Evolutionary conservation across 305 asterid species (phyloP), one percentile per base, ranked within the genome.

Genomic region (Rubia peregrina): DNA sequence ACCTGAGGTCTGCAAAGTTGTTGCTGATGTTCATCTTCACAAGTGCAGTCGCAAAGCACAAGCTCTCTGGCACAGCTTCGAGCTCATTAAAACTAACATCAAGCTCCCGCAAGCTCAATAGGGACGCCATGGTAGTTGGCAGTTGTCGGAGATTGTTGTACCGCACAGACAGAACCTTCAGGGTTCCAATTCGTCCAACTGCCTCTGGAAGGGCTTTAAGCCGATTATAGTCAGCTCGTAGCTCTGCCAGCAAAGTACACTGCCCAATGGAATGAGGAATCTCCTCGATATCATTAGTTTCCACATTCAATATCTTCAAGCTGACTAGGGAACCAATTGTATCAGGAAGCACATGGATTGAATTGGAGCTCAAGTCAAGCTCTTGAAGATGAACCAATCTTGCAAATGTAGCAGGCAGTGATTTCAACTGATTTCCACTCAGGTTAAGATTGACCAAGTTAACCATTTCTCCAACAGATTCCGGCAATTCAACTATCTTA

Each of bases 161-260:
- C 40, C 99, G 88, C 49, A 88, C 88, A 7, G 98, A 77, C 14
- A 94, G 82, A 73, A 89, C 75, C 87, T 94, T 98, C 75, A 94
- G 75, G 16, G 92, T 81, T 70, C 78, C 88, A 26, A 94, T 82
- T 71, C 85, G 69, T 46, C 99, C 99, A 10, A 94, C 88, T 26
- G 99, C 99, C 82, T 94, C 99, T 24, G 97, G 99, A 3, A 94
- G 89, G 0, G 99, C 99, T 86, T 94, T 94, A 21, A 94, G 93
- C 62, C 84, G 78, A 75, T 94, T 94, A 76, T 94, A 94, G 73
- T 91, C 99, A 5, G 89, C 95, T 24, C 76, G 89, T 61, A 94
- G 86, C 87, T 89, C 98, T 76, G 61, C 76, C 67, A 94, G 93
- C 0, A 90, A 88, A 76, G 88, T 75, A 77, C 99, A 94, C 30